phyloP scores from a whole-genome alignment of 495 filamentous ascomycete genomes.

The Neurospora tetrasperma region DNA sequence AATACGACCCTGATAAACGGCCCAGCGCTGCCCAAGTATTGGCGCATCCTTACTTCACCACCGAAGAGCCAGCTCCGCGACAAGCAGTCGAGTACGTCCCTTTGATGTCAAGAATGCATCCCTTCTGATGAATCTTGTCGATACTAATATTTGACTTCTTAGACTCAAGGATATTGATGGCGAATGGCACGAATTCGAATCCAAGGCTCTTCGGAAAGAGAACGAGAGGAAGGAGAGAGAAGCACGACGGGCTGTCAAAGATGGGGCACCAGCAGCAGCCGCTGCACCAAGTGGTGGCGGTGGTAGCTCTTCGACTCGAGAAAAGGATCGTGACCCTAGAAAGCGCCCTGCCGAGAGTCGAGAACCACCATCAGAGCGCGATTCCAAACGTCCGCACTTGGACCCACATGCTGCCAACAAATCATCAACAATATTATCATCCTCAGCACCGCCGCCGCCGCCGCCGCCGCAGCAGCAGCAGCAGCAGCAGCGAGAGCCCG shows the following conservation, averaged over 20 bases:
- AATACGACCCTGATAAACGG: conserved; percentile 75
- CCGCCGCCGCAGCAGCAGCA: not conserved
- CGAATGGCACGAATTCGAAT: conserved; percentile 99
- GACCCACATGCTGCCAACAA: conserved; percentile 12
- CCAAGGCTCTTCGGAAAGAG: conserved; percentile 86
- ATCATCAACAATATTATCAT: not conserved
- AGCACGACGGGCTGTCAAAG: conserved; percentile 41
- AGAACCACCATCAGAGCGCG: conserved; percentile 18
- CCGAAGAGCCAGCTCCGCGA: conserved; percentile 67
- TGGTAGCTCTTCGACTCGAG: conserved; percentile 28
- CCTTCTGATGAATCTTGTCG: not conserved
- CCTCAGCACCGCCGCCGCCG: not conserved
- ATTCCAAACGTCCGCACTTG: conserved; percentile 34
- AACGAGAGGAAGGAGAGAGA: conserved; percentile 74
- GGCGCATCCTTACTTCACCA: conserved; percentile 78
- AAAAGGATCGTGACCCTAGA: conserved; percentile 29
- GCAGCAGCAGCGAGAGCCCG: not conserved
- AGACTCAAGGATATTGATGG: conserved; percentile 78
- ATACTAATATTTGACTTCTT: conserved; percentile 11
- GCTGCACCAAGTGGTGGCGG: conserved; percentile 32
- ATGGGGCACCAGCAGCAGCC: conserved; percentile 30
- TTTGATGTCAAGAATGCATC: not conserved
- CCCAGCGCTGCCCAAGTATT: conserved; percentile 81
- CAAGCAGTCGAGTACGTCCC: conserved; percentile 72
- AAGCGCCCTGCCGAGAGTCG: conserved; percentile 34